Conservation (phyloP, 2,329 filamentous ascomycete genomes). For the Aquanectria penicillioides region DNA sequence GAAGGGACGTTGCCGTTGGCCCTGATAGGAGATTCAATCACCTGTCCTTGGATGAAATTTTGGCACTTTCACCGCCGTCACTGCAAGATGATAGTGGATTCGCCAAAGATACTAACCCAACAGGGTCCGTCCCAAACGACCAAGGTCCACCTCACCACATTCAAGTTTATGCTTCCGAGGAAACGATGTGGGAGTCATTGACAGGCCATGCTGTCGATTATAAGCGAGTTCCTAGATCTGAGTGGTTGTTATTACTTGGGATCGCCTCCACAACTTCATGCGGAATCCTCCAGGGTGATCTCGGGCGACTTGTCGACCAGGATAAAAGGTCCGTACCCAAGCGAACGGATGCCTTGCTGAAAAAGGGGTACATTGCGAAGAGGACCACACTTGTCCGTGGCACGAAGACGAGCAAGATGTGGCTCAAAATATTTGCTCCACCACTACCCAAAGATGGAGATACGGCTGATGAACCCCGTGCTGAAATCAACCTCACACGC, state of each 20-base stretch:
- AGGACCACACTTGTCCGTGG: slow-evolving; percentile 66
- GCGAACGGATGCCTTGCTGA: slow-evolving; percentile 66
- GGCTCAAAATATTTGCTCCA: slow-evolving; percentile 66
- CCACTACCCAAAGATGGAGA: slow-evolving; percentile 50
- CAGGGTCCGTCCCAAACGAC: not conserved
- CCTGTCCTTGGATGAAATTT: slow-evolving; percentile 51
- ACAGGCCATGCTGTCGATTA: slow-evolving; percentile 68
- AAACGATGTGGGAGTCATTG: slow-evolving; percentile 68
- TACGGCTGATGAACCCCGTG: slow-evolving; percentile 35
- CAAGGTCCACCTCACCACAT: slow-evolving; percentile 18
- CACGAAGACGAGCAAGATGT: slow-evolving; percentile 71
- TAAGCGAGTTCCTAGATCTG: slow-evolving; percentile 66
- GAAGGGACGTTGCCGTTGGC: slow-evolving; percentile 50
- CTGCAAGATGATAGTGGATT: not conserved
- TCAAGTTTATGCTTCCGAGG: slow-evolving; percentile 61
- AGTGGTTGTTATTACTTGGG: slow-evolving; percentile 67
- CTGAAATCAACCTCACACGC: slow-evolving; percentile 52
- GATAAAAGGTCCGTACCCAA: slow-evolving; percentile 73
- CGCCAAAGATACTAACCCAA: slow-evolving; percentile 14
- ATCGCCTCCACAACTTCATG: slow-evolving; percentile 64
- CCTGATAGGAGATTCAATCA: slow-evolving; percentile 44
- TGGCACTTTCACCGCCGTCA: slow-evolving; percentile 32
- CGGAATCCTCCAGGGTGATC: slow-evolving; percentile 70
- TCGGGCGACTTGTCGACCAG: slow-evolving; percentile 66
- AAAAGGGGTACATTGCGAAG: slow-evolving; percentile 71